A percentile compares a stretch with the other conserved stretches of the same genome.
Evolutionary conservation across 2,329 filamentous ascomycete species (phyloP).

Genomic region (Fusarium tuaranense): DNA sequence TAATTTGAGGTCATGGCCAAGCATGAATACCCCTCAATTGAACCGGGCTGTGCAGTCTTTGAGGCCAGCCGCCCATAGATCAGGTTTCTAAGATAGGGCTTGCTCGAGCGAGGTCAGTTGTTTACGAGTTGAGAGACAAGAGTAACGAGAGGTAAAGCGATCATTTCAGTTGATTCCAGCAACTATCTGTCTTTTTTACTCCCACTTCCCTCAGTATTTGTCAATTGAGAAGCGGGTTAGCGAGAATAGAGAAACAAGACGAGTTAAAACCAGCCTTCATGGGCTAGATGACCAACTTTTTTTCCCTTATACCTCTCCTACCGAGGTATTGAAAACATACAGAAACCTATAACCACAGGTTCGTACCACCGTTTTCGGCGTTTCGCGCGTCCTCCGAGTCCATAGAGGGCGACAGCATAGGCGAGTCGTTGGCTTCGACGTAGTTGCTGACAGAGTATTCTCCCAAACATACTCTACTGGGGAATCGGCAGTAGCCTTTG

Average conservation of each 20-base stretch:
- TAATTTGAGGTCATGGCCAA: background rate
- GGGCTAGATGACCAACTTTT: background rate
- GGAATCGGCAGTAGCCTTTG: conserved; percentile 35
- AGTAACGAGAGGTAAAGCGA: background rate
- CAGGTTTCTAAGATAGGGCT: background rate
- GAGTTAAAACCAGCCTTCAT: background rate
- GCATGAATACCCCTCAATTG: background rate
- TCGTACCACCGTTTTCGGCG: conserved; percentile 14
- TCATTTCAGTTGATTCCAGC: background rate
- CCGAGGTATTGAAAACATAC: background rate
- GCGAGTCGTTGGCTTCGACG: background rate
- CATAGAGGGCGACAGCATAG: conserved; percentile 20
- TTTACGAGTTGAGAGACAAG: background rate
- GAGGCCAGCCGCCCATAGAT: background rate
- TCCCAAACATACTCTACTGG: conserved; percentile 17
- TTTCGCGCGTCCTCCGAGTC: conserved; percentile 30
- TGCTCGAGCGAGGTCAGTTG: background rate
- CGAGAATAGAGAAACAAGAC: conserved; percentile 1
- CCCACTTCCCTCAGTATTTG: background rate
- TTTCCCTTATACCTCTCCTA: conserved; percentile 21
- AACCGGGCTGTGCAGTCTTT: background rate
- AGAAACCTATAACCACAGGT: conserved; percentile 18
- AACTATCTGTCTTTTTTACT: background rate
- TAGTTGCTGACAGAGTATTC: conserved; percentile 18
- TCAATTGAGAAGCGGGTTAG: background rate